Conservation (phyloP, 2,329 filamentous ascomycete genomes). For the Rhynchosporium graminicola region DNA sequence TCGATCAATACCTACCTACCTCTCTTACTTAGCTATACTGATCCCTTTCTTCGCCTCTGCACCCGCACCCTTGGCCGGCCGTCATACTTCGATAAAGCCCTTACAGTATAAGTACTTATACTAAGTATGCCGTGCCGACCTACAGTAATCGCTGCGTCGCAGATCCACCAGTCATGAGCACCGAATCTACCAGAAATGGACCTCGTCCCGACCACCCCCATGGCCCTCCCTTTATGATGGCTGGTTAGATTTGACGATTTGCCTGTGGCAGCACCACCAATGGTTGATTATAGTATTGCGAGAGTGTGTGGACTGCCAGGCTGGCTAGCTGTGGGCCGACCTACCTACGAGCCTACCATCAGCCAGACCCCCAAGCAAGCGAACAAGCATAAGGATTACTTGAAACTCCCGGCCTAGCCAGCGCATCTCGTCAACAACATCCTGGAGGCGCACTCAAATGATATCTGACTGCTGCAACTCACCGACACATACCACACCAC, state of each 20-base stretch:
- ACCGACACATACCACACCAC: slow-evolving; percentile 25
- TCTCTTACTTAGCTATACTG: not conserved
- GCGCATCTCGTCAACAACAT: slow-evolving; percentile 36
- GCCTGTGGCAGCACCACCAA: slow-evolving; percentile 29
- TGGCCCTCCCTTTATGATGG: slow-evolving; percentile 18
- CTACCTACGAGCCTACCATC: not conserved
- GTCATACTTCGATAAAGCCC: slow-evolving; percentile 28
- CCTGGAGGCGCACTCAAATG: slow-evolving; percentile 31
- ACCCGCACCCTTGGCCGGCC: slow-evolving; percentile 17
- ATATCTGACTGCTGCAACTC: slow-evolving; percentile 22
- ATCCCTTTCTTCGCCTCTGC: slow-evolving; percentile 14
- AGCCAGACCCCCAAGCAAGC: slow-evolving; percentile 18
- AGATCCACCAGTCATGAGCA: slow-evolving; percentile 34
- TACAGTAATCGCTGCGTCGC: slow-evolving; percentile 27
- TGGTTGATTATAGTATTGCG: slow-evolving; percentile 9
- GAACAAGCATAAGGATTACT: slow-evolving; percentile 34
- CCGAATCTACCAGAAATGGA: slow-evolving; percentile 29
- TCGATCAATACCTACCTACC: not conserved
- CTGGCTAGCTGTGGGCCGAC: too few species aligned
- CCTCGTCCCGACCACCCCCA: slow-evolving; percentile 18
- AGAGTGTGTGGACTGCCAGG: too few species aligned
- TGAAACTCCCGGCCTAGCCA: slow-evolving; percentile 38
- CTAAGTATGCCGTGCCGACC: slow-evolving; percentile 17
- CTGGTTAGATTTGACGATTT: slow-evolving; percentile 15
- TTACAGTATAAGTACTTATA: not conserved